phyloP scores from a whole-genome alignment of 1,284 basidiomycete genomes.

The Hemileia vastatrix region DNA sequence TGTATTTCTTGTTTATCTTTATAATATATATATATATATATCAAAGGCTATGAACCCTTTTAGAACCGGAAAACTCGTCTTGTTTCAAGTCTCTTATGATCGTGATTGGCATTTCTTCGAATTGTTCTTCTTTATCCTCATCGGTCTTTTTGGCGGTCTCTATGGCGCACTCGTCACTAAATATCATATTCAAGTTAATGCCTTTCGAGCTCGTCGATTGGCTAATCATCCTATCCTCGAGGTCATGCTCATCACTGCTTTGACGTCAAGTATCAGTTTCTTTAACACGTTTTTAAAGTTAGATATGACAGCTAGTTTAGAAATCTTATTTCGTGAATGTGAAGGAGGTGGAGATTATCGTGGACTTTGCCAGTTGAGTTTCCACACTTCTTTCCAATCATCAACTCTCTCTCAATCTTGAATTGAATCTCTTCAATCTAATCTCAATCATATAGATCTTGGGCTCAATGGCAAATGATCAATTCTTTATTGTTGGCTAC shows the following conservation, averaged over 20 bases:
- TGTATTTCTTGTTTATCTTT: background rate
- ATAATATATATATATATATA: too few relatives aligned
- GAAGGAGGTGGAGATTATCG: slow-evolving; percentile 85
- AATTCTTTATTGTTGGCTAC: slow-evolving; percentile 88
- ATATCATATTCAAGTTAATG: slow-evolving; percentile 88
- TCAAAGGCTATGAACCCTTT: slow-evolving; percentile 90
- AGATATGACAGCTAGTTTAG: slow-evolving; percentile 96
- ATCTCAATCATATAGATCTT: slow-evolving; percentile 52
- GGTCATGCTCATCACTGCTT: slow-evolving; percentile 69
- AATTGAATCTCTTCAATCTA: background rate
- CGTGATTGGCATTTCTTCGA: slow-evolving; percentile 99
- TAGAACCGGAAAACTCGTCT: slow-evolving; percentile 90
- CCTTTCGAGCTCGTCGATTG: slow-evolving; percentile 82
- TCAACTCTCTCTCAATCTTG: background rate
- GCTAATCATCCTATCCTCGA: slow-evolving; percentile 75
- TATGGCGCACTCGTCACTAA: slow-evolving; percentile 97
- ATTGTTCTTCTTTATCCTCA: slow-evolving; percentile 73
- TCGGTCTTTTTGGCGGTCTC: slow-evolving; percentile 91
- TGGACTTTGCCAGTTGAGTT: slow-evolving; percentile 84
- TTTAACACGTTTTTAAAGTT: slow-evolving; percentile 89
- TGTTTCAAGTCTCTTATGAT: slow-evolving; percentile 96
- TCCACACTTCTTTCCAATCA: background rate
- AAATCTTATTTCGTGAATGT: slow-evolving; percentile 93
- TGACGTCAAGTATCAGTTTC: slow-evolving; percentile 87
- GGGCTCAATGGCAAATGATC: slow-evolving; percentile 86